Evolutionary conservation across 345 rosid species (phyloP).

Genomic region (Populus nigra): DNA sequence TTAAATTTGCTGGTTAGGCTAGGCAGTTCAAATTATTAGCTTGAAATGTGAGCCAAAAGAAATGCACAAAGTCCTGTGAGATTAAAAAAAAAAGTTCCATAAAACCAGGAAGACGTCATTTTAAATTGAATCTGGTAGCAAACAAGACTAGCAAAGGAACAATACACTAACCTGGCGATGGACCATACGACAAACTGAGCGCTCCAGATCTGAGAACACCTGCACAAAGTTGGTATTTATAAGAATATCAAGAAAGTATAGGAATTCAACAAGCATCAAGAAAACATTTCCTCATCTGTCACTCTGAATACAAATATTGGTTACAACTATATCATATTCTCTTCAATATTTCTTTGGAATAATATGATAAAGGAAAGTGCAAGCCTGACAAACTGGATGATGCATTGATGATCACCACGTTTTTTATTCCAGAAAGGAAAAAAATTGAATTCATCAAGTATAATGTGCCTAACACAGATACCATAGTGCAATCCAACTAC

Average conservation of each 20-base stretch:
- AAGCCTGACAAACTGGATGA: background rate
- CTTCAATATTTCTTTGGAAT: background rate
- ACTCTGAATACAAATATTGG: background rate
- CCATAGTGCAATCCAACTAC: background rate
- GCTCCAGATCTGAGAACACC: conserved; percentile 95
- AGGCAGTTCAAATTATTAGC: background rate
- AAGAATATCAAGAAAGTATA: background rate
- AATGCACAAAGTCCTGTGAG: background rate
- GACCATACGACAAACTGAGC: conserved; percentile 92
- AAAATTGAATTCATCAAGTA: background rate
- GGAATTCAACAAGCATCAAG: background rate
- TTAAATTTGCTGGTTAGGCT: background rate
- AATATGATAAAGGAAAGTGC: background rate
- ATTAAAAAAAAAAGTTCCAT: background rate
- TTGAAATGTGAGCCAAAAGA: background rate
- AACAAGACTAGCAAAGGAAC: conserved; percentile 1
- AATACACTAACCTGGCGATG: conserved; percentile 72
- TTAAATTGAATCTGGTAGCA: background rate
- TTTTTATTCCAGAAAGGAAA: background rate
- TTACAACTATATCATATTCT: background rate
- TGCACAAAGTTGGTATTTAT: conserved; percentile 32
- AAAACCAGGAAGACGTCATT: background rate
- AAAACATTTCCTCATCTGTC: background rate
- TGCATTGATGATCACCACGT: background rate
- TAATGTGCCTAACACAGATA: background rate